A percentile compares a stretch with the other conserved stretches of the same genome.
Conservation (phyloP, 108 stramenopile species). For the Discostella stelligeroides region DNA sequence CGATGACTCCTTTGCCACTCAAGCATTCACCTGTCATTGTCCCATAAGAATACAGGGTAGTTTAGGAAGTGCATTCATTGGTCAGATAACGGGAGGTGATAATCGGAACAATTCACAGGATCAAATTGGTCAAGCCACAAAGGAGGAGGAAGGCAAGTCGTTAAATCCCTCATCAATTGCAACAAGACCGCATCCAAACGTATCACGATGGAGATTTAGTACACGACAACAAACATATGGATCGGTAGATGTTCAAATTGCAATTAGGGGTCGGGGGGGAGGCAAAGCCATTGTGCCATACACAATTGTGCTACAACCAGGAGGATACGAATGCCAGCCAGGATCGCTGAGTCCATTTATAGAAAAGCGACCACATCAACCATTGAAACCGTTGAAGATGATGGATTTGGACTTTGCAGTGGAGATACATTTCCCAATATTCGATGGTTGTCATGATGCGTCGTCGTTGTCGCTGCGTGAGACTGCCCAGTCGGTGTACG, state of each 20-base stretch:
- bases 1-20: constrained; percentile 25
- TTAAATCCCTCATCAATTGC: neutral
- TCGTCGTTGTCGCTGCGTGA: constrained; percentile 10
- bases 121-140: constrained; percentile 15
- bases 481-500: constrained; percentile 34
- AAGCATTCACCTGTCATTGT: constrained; percentile 44
- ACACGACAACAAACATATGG: constrained; percentile 61
- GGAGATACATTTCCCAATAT: constrained; percentile 46
- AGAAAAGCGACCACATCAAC: constrained; percentile 35
- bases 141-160: constrained; percentile 12
- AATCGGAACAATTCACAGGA: constrained; percentile 19
- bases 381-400: constrained; percentile 38
- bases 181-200: constrained; percentile 14
- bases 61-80: constrained; percentile 20
- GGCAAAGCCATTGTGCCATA: constrained; percentile 13
- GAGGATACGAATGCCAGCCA: constrained; percentile 18
- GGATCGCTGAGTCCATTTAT: constrained; percentile 26
- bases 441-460: constrained; percentile 11
- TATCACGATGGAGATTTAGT: constrained; percentile 49
- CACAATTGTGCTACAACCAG: constrained; percentile 16
- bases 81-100: constrained; percentile 5
- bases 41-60: constrained; percentile 39
- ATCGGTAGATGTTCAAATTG: constrained; percentile 40
- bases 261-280: constrained; percentile 57
- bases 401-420: constrained; percentile 40